Conservation (phyloP, 106 monocot genomes). For the Allium fistulosum region DNA sequence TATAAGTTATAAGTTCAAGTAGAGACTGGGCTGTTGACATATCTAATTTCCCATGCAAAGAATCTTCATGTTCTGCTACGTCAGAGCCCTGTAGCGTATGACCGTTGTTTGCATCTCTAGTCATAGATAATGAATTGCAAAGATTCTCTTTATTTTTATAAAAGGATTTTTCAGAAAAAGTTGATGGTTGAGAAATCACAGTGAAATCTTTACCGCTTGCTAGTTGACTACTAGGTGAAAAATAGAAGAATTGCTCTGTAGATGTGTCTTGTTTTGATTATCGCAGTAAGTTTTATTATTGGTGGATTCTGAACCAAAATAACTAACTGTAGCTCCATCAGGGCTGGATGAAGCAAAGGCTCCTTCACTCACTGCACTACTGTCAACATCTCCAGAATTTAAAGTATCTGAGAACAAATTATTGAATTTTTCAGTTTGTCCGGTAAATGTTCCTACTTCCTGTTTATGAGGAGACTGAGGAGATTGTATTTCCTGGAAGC, state of each 20-base stretch:
- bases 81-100: conserved; percentile 13
- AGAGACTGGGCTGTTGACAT: conserved; percentile 13
- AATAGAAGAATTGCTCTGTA: conserved; percentile 8
- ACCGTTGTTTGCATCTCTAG: conserved; percentile 12
- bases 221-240: conserved; percentile 8
- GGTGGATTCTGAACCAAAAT: conserved; percentile 6
- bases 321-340: conserved; percentile 11
- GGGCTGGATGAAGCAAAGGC: neutral
- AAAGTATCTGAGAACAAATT: conserved; percentile 7
- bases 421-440: conserved; percentile 1
- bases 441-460: neutral
- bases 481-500: neutral
- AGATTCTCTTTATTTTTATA: too few relatives aligned
- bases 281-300: neutral
- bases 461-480: conserved; percentile 2
- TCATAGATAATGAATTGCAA: conserved; percentile 2
- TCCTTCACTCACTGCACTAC: conserved; percentile 6
- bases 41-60: conserved; percentile 9
- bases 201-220: conserved; percentile 10
- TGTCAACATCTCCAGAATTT: conserved; percentile 7
- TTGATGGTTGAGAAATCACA: conserved; percentile 9
- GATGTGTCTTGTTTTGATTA: conserved; percentile 10
- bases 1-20: conserved; percentile 12
- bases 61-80: conserved; percentile 3
- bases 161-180: neutral